phyloP scores from a whole-genome alignment of 78 protist species.

The Monosiga brevicollis region DNA sequence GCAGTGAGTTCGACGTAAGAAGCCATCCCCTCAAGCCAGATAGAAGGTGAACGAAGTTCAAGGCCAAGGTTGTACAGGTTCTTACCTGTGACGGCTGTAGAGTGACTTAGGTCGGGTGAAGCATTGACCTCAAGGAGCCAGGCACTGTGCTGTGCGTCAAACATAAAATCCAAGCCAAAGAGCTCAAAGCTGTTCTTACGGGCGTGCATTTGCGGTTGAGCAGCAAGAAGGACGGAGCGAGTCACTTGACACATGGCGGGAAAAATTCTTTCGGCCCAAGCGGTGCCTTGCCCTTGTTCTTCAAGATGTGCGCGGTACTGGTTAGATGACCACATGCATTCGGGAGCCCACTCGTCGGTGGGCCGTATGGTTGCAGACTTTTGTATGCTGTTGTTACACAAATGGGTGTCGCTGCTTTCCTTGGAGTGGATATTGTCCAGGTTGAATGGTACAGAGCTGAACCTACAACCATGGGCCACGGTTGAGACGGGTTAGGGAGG shows the following conservation, averaged over 20 bases:
- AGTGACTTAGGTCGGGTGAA: slow-evolving; percentile 12
- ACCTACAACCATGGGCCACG: no score
- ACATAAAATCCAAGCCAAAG: slow-evolving; percentile 24
- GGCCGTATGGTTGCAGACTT: not conserved
- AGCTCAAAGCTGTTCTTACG: slow-evolving; percentile 7
- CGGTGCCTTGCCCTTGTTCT: not conserved
- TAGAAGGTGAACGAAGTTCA: no score
- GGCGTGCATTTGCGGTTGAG: not conserved
- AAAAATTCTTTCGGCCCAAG: not conserved
- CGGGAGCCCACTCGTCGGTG: not conserved
- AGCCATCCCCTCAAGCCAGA: no score
- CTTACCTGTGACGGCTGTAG: not conserved
- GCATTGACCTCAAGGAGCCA: slow-evolving; percentile 40
- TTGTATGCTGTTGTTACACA: not conserved
- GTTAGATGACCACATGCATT: not conserved
- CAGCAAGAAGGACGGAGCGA: not conserved
- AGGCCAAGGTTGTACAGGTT: not conserved
- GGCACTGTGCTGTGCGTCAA: slow-evolving; percentile 16
- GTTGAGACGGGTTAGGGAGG: no score
- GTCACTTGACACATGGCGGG: not conserved
- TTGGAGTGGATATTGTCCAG: not conserved
- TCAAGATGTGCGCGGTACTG: not conserved
- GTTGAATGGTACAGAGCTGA: not conserved
- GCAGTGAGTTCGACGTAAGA: no score
- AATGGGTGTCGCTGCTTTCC: slow-evolving; percentile 21